Base-by-base conservation (phyloP, 2,329 filamentous ascomycete genomes). In the Xylariales sp. region DNA sequence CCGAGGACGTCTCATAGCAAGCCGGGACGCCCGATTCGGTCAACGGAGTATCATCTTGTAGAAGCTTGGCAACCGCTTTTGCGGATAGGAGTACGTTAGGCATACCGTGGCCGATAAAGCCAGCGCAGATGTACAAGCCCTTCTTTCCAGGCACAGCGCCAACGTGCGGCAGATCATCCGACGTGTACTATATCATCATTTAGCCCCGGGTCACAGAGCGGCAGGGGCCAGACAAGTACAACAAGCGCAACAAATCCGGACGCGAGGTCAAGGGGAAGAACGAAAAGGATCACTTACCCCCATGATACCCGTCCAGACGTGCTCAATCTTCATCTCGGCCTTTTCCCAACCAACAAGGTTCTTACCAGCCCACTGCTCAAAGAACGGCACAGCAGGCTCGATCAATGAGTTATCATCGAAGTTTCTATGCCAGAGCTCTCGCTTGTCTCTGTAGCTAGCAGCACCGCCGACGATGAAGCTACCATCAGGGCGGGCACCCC, bases 291-390 rank as follows among this genome's bases (percentile, higher is more conserved):
- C 3, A 71, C 72, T 74, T 60, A 75, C 72, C 5, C 72, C 73
- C 73, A 75, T 71, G 50, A 77, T 74, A 0, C 77, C 78, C 45
- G 78, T 78, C 80, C 80, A 82, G 1, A 81, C 69, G 0, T 73
- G 72, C 30, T 76, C 59, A 1, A 76, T 70, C 55, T 74, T 57
- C 4, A 81, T 82, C 4, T 75, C 76, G 23, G 76, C 82, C 3
- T 80, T 70, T 55, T 85, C 82, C 85, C 84, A 87, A 0, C 84
- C 85, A 0, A 68, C 74, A 62, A 86, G 86, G 55, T 80, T 79
- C 5, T 78, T 74, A 67, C 83, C 81, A 81, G 86, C 86, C 62
- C 84, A 85, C 0, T 77, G 77, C 28, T 83, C 77, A 68, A 85
- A 87, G 72, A 86, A 83, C 30, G 75, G 57, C 41, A 77, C 76